Base-by-base conservation (phyloP, 2,329 filamentous ascomycete genomes). In the Tolypocladium nubicola region DNA sequence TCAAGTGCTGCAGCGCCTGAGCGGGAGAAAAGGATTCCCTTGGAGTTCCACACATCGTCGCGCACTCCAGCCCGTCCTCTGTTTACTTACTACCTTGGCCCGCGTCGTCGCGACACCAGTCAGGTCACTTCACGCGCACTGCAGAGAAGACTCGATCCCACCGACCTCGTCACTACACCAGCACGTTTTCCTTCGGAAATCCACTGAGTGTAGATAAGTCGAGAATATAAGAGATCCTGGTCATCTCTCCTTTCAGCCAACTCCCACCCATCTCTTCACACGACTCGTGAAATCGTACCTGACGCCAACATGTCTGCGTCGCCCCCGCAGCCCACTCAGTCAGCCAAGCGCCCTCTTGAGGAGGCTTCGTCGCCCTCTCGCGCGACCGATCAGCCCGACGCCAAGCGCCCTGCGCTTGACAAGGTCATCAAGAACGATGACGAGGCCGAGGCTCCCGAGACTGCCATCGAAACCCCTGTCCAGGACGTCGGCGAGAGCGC, bases 321-420 rank as follows among this genome's bases (percentile, higher is more conserved):
- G 63, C 84, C 83, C 37, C 75, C 79, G 61, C 79, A 79, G 61
- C 83, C 84, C 54, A 87, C 85, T 59, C 84, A 89, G 69, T 86
- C 84, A 66, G 79, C 83, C 61, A 99, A 99, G 83, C 91, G 94
- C 69, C 94, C 94, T 60, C 85, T 99, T 63, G 94, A 99, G 79
- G 94, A 97, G 70, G 89, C 93, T 13, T 97, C 94, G 21, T 99
- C 94, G 11, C 94, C 94, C 40, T 96, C 91, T 38, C 89, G 89
- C 61, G 87, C 88, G 43, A 90, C 84, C 70, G 94, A 97, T 67
- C 92, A 97, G 71, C 94, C 95, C 56, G 94, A 99, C 66, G 94
- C 94, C 61, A 99, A 99, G 79, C 89, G 94, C 65, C 94, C 90
- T 53, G 94, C 94, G 43, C 84, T 99, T 61, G 93, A 97, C 76